Conservation (phyloP, 2,329 filamentous ascomycete genomes). For the Calonectria pseudoreteaudii region DNA sequence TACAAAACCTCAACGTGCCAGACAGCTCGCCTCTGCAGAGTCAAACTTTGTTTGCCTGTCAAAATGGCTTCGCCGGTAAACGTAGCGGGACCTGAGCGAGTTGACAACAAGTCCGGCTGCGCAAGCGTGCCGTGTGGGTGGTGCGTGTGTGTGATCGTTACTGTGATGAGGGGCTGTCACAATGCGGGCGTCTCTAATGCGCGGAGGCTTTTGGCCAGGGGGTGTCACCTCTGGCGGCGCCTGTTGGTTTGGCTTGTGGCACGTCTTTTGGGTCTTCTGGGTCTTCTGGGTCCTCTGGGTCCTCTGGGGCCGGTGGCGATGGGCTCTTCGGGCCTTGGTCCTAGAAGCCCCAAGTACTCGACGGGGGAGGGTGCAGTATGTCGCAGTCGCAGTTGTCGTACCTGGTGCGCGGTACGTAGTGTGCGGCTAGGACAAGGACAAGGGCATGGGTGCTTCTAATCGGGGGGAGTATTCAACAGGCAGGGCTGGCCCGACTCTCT, state of each 20-base stretch:
- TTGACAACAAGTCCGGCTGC: conserved; percentile 6
- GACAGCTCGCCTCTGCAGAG: conserved; percentile 8
- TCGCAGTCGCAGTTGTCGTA: neutral
- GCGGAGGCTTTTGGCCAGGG: neutral
- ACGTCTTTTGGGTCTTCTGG: neutral
- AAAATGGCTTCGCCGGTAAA: conserved; percentile 2
- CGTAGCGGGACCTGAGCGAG: conserved; percentile 9
- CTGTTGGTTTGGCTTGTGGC: neutral
- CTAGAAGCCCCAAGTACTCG: neutral
- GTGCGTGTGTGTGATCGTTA: conserved; percentile 9
- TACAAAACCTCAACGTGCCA: conserved; percentile 8
- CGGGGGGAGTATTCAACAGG: neutral
- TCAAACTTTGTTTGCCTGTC: conserved; percentile 12
- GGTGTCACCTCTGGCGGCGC: neutral
- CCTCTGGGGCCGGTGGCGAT: neutral
- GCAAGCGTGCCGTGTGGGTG: conserved; percentile 13
- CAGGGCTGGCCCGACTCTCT: conserved; percentile 13
- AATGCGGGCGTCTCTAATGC: conserved; percentile 1
- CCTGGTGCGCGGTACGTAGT: conserved; percentile 9
- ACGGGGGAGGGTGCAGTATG: neutral
- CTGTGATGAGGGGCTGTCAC: conserved; percentile 14
- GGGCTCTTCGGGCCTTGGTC: neutral
- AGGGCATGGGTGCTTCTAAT: neutral
- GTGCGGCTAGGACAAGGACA: conserved; percentile 2
- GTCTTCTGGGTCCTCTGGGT: too few species aligned